Evolutionary conservation across 2,329 filamentous ascomycete species (phyloP).

Genomic region (Colletotrichum camelliae): DNA sequence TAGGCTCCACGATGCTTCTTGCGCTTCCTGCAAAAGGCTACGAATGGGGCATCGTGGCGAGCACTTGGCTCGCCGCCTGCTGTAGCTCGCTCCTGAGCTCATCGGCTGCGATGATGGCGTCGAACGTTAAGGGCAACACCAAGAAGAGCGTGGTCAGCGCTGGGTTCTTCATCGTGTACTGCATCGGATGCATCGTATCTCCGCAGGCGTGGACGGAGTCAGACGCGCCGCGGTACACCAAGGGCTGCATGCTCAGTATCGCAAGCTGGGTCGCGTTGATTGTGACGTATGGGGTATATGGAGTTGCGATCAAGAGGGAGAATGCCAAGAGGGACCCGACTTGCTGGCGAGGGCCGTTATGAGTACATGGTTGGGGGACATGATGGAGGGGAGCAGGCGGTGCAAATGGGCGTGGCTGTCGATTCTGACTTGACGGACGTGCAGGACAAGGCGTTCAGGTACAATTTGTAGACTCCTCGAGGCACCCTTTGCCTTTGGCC

Average conservation of each 20-base stretch:
- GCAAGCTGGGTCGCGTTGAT: conserved; percentile 22
- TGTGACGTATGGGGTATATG: neutral
- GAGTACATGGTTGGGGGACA: conserved; percentile 1
- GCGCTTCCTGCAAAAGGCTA: conserved; percentile 16
- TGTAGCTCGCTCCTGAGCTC: conserved; percentile 22
- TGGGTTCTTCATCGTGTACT: conserved; percentile 30
- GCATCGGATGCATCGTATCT: conserved; percentile 28
- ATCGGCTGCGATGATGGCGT: conserved; percentile 27
- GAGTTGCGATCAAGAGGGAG: neutral
- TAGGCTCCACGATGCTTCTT: conserved; percentile 19
- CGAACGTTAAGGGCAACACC: conserved; percentile 34
- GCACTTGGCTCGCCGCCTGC: conserved; percentile 29
- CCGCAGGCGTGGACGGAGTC: conserved; percentile 27
- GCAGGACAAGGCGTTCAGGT: conserved; percentile 28
- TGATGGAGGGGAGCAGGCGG: neutral
- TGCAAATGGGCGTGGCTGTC: conserved; percentile 8
- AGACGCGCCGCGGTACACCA: conserved; percentile 27
- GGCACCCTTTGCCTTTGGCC: neutral
- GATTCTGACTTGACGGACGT: conserved; percentile 28
- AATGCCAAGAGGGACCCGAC: neutral
- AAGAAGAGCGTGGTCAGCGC: conserved; percentile 30
- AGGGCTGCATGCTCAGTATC: conserved; percentile 26
- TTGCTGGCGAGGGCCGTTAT: neutral
- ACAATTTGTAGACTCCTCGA: conserved; percentile 19
- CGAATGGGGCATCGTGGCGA: conserved; percentile 28